phyloP scores from a whole-genome alignment of 768 basidiomycete species.

The Lactifluus piperatus region DNA sequence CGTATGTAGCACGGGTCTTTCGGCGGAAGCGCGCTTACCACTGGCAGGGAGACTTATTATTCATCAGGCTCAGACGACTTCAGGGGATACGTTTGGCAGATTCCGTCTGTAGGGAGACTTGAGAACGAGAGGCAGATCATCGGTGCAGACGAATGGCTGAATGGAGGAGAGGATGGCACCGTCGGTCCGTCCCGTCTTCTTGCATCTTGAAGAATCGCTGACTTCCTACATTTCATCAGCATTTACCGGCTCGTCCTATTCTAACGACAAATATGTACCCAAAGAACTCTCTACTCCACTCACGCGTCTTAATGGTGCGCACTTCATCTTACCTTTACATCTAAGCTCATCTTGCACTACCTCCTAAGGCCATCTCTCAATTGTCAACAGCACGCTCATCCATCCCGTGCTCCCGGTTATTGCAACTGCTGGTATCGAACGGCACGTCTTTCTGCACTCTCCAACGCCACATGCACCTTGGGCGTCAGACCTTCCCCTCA shows the following conservation, averaged over 20 bases:
- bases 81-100: constrained; percentile 66
- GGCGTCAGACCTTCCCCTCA: constrained; percentile 34
- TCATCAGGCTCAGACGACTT: constrained; percentile 81
- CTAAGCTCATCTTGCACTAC: background rate
- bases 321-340: background rate
- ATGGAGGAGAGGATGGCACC: constrained; percentile 25
- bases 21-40: constrained; percentile 41
- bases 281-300: constrained; percentile 54
- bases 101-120: constrained; percentile 45
- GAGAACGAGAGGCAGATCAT: constrained; percentile 39
- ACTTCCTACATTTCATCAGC: constrained; percentile 1
- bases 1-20: constrained; percentile 61
- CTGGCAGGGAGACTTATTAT: constrained; percentile 50
- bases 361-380: constrained; percentile 56
- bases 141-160: constrained; percentile 38
- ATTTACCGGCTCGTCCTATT: constrained; percentile 23
- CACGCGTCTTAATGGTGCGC: constrained; percentile 48
- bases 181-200: constrained; percentile 29
- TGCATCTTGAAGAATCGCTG: background rate
- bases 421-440: constrained; percentile 68
- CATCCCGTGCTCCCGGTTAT: constrained; percentile 64
- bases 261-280: constrained; percentile 45
- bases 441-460: constrained; percentile 58
- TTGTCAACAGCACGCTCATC: constrained; percentile 65
- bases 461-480: constrained; percentile 47